Evolutionary conservation across 1,284 basidiomycete genomes (phyloP).

Genomic region (Filobasidium uniguttulatum): DNA sequence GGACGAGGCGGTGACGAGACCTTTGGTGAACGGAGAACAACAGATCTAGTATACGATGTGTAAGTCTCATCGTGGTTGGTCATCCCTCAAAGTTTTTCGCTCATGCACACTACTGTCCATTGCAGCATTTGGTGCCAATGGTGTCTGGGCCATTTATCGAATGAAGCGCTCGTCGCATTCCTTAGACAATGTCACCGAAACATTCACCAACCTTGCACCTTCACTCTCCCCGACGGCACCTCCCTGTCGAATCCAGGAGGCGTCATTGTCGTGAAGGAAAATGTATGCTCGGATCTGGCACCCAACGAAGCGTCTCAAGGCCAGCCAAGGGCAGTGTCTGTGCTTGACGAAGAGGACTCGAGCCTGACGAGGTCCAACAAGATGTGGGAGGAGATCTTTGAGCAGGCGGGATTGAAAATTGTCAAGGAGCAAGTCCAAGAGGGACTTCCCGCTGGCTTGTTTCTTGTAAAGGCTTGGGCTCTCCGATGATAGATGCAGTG

Average conservation of each 20-base stretch:
- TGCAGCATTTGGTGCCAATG: constrained; percentile 74
- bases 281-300: constrained; percentile 60
- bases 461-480: constrained; percentile 64
- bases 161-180: constrained; percentile 62
- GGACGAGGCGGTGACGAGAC: constrained; percentile 20
- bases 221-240: no score
- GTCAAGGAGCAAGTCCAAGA: constrained; percentile 32
- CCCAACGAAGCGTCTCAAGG: no score
- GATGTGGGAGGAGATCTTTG: constrained; percentile 64
- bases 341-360: constrained; percentile 75
- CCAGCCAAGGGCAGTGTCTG: constrained; percentile 43
- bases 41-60: constrained; percentile 30
- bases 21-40: constrained; percentile 20
- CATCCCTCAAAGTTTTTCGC: not conserved
- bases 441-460: constrained; percentile 67
- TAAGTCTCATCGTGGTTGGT: constrained; percentile 19
- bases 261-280: constrained; percentile 80
- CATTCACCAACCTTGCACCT: constrained; percentile 40
- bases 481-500: not conserved
- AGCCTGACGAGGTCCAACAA: constrained; percentile 77
- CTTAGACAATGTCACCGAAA: constrained; percentile 49
- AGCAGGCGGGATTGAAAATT: constrained; percentile 26
- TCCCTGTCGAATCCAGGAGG: constrained; percentile 29
- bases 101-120: constrained; percentile 41
- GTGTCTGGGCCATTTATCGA: constrained; percentile 69